Evolutionary conservation across 2,329 filamentous ascomycete species (phyloP).

Genomic region (Trichoderma pleuroti): DNA sequence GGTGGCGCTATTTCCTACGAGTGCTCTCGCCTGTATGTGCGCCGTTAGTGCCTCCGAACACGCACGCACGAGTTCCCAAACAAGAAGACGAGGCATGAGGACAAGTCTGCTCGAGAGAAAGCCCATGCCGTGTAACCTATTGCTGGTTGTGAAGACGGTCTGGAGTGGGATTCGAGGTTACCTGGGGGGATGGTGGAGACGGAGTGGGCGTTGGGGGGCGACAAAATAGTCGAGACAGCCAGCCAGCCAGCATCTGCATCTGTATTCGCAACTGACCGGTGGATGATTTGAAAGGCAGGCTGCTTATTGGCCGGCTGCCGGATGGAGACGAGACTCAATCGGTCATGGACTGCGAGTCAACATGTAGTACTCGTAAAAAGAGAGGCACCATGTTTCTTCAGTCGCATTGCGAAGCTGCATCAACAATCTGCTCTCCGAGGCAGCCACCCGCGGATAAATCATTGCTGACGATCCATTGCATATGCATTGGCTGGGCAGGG

Average conservation of each 20-base stretch:
- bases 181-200: neutral
- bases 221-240: slow-evolving; percentile 4
- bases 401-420: neutral
- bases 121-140: neutral
- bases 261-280: neutral
- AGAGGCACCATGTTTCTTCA: neutral
- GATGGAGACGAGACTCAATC: neutral
- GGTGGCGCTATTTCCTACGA: neutral
- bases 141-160: neutral
- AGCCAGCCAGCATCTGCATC: neutral
- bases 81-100: neutral
- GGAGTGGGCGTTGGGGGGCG: neutral
- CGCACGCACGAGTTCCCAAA: neutral
- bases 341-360: neutral
- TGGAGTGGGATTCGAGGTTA: neutral
- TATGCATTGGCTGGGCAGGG: neutral
- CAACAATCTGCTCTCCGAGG: neutral
- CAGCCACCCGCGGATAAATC: slow-evolving; percentile 7
- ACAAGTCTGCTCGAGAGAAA: neutral
- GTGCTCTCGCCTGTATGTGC: neutral
- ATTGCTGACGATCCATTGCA: slow-evolving; percentile 7
- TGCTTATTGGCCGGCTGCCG: neutral
- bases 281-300: neutral
- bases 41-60: neutral
- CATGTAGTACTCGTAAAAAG: too few relatives aligned